Conservation (phyloP, 306 rosid species). For the Fragaria nilgerrensis region DNA sequence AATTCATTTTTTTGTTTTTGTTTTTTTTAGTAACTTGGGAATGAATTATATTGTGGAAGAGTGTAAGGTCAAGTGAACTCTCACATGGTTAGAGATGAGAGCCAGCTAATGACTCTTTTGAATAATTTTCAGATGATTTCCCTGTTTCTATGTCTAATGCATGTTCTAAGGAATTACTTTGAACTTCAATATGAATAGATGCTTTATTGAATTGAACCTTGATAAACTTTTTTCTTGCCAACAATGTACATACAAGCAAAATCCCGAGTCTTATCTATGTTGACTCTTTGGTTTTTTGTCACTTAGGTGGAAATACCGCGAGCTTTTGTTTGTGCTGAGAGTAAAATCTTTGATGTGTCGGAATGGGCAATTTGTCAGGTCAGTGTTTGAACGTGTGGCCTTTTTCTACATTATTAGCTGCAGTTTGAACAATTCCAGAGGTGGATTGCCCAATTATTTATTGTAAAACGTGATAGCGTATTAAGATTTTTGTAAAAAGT, state of each 20-base stretch:
- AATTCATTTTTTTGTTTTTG: not conserved
- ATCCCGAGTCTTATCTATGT: not conserved
- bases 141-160: not conserved
- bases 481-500: not conserved
- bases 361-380: conserved; percentile 99
- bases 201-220: conserved; percentile 5
- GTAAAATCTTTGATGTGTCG: conserved; percentile 94
- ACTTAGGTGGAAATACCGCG: conserved; percentile 91
- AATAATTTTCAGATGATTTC: not conserved
- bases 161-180: not conserved
- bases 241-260: not conserved
- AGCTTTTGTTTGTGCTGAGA: conserved; percentile 97
- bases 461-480: not conserved
- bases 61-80: not conserved
- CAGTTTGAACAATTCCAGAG: not conserved
- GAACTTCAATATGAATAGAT: not conserved
- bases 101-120: not conserved
- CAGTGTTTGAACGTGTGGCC: conserved; percentile 21
- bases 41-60: not conserved
- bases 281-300: conserved; percentile 20
- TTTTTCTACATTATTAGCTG: not conserved
- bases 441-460: conserved; percentile 2
- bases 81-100: not conserved
- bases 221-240: not conserved
- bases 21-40: not conserved